Conservation (phyloP, 192 early-diverging fungal species). For the Chytriomyces sp. region DNA sequence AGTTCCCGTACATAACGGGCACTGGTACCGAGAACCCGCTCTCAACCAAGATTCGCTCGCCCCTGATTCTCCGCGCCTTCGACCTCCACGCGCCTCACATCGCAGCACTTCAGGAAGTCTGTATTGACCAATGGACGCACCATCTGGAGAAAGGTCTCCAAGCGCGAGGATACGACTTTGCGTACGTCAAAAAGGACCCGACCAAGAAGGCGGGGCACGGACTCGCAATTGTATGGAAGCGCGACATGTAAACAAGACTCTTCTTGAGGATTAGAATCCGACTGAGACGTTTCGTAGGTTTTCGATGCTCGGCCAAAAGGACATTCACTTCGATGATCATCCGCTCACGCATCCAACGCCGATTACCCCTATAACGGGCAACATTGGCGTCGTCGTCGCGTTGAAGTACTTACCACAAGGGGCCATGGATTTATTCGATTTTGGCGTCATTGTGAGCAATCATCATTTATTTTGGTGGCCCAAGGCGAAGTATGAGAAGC, state of each 20-base stretch:
- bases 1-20: slow-evolving; percentile 4
- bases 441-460: slow-evolving; percentile 42
- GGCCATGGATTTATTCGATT: no score
- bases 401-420: neutral
- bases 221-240: neutral
- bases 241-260: neutral
- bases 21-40: neutral
- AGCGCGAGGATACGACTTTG: neutral
- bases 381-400: neutral
- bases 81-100: neutral
- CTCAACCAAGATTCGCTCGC: neutral
- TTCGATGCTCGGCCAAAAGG: neutral
- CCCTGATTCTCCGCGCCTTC: neutral
- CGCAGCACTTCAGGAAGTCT: slow-evolving; percentile 6
- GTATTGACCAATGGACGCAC: neutral
- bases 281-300: neutral
- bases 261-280: neutral
- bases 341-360: neutral
- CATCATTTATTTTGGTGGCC: slow-evolving; percentile 50
- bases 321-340: slow-evolving; percentile 2
- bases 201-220: slow-evolving; percentile 1
- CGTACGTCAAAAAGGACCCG: neutral
- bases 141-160: neutral
- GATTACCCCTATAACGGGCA: neutral
- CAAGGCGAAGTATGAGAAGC: slow-evolving; percentile 31